These are phyloP conservation scores for Amaranthus cruentus DNA, from an alignment of 148 eudicot genomes.

Conservation along the genomic window DNA sequence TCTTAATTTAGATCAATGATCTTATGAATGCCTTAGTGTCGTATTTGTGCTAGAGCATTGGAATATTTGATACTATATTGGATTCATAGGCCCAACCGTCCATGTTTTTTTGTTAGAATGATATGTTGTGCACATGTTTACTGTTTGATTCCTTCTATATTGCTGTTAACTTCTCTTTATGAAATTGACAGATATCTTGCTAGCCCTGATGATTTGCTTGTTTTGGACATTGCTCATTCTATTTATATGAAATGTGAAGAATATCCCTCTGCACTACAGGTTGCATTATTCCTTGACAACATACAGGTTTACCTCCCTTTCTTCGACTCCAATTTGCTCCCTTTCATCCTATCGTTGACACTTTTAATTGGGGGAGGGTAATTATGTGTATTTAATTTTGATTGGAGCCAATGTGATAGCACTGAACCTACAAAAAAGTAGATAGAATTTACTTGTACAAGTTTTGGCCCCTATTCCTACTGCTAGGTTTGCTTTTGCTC, in stretches of 20 bases:
- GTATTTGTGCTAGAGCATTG: not conserved
- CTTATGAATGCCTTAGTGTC: not conserved
- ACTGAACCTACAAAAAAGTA: not conserved
- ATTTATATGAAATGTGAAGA: conserved; percentile 68
- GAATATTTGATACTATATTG: not conserved
- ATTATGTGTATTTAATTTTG: too few relatives aligned
- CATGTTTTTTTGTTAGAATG: not conserved
- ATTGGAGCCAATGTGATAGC: too few relatives aligned
- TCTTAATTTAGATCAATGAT: not conserved
- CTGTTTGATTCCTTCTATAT: not conserved
- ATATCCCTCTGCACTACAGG: conserved; percentile 79
- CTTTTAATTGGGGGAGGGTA: too few relatives aligned
- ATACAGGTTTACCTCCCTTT: conserved; percentile 46
- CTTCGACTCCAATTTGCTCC: not conserved
- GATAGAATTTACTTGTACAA: not conserved
- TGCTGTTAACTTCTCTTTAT: not conserved
- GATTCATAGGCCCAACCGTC: not conserved
- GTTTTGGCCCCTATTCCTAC: not conserved
- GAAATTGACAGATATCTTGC: conserved; percentile 66
- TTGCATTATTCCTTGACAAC: conserved; percentile 73
- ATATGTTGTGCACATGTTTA: not conserved
- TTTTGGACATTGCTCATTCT: conserved; percentile 61
- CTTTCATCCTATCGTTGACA: not conserved
- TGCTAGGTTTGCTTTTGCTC: not conserved
- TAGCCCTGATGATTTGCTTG: conserved; percentile 79